A percentile compares a stretch with the other conserved stretches of the same genome.
Evolutionary conservation across 495 filamentous ascomycete genomes (phyloP).

Genomic region (Aspergillus incahuasiensis): DNA sequence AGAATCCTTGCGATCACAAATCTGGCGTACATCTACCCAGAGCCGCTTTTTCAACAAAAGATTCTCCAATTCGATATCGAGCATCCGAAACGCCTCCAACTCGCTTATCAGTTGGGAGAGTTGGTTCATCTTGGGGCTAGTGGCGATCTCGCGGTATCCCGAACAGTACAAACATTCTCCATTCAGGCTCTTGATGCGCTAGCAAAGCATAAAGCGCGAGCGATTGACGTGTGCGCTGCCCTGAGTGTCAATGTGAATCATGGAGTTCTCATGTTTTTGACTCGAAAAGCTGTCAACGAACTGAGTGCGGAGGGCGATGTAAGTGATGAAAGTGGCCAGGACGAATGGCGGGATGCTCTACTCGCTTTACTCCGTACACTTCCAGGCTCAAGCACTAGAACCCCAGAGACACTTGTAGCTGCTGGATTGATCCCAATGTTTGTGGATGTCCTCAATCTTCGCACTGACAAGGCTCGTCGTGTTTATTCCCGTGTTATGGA

Average conservation of each 20-base stretch:
- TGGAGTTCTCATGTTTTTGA: constrained; percentile 89
- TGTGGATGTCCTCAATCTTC: constrained; percentile 81
- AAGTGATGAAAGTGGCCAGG: constrained; percentile 55
- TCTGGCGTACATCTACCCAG: constrained; percentile 80
- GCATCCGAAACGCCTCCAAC: constrained; percentile 81
- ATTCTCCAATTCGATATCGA: constrained; percentile 84
- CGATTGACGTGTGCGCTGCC: constrained; percentile 76
- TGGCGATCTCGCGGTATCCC: constrained; percentile 60
- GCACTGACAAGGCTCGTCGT: constrained; percentile 75
- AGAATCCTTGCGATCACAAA: constrained; percentile 88
- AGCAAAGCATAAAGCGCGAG: constrained; percentile 68
- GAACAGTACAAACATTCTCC: constrained; percentile 76
- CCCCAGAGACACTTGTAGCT: constrained; percentile 69
- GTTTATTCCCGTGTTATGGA: constrained; percentile 73
- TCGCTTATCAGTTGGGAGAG: constrained; percentile 88
- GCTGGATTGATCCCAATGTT: constrained; percentile 85
- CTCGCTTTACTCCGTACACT: constrained; percentile 78
- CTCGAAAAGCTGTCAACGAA: constrained; percentile 82
- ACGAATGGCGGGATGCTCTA: constrained; percentile 85
- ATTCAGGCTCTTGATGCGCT: constrained; percentile 77
- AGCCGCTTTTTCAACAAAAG: constrained; percentile 74
- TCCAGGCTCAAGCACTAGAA: constrained; percentile 61
- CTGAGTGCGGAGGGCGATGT: constrained; percentile 58
- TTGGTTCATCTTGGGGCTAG: constrained; percentile 72
- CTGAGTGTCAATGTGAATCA: constrained; percentile 93